phyloP scores from a whole-genome alignment of 179 eudicot species.

The Gypsophila paniculata region DNA sequence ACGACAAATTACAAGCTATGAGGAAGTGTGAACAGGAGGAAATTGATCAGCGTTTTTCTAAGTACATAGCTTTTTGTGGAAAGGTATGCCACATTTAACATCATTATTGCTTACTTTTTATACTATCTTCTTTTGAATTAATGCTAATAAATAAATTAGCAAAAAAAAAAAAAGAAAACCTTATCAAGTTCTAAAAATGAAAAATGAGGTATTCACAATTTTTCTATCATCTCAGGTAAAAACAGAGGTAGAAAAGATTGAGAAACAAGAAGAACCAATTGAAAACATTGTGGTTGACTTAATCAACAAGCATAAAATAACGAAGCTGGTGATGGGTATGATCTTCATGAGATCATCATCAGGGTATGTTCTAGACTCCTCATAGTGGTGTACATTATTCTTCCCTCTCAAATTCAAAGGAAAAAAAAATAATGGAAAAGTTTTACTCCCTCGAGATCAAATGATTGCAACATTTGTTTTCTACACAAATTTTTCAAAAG shows the following conservation, averaged over 20 bases:
- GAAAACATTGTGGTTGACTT: conserved; percentile 49
- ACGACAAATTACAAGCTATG: conserved; percentile 42
- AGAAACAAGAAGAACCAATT: conserved; percentile 50
- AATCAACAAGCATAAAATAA: conserved; percentile 40
- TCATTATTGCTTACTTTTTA: background rate
- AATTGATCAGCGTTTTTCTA: conserved; percentile 43
- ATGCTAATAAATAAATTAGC: background rate
- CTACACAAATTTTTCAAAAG: too few relatives aligned
- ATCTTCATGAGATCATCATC: conserved; percentile 51
- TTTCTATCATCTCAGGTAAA: conserved; percentile 39
- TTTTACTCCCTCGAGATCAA: background rate
- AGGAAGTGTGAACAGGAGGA: conserved; percentile 54
- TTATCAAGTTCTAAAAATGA: background rate
- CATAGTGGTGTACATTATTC: background rate
- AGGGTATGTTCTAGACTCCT: conserved; percentile 34
- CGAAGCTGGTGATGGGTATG: conserved; percentile 64
- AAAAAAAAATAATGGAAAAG: background rate
- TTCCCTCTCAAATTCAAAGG: background rate
- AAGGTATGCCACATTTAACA: conserved; percentile 37
- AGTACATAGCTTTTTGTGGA: conserved; percentile 59
- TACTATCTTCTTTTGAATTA: background rate
- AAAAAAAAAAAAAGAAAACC: background rate
- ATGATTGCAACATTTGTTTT: too few relatives aligned
- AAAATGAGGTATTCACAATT: background rate
- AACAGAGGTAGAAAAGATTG: conserved; percentile 49